phyloP scores from a whole-genome alignment of 495 filamentous ascomycete genomes.

The Talaromyces ruber region DNA sequence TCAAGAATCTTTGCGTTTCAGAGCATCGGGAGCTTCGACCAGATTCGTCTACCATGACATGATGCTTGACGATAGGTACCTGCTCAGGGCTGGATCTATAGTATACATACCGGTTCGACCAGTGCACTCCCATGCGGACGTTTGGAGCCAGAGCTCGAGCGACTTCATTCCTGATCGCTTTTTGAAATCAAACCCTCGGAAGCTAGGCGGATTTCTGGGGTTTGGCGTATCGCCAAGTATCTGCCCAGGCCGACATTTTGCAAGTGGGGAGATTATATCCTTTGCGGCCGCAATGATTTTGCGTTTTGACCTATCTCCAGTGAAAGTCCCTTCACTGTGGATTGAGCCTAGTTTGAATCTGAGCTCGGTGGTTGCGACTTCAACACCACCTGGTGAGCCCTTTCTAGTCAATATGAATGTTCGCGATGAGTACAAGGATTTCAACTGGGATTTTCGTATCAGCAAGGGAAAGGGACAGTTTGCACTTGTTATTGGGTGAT shows the following conservation, averaged over 20 bases:
- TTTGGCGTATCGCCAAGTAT: conserved; percentile 35
- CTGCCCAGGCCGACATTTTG: conserved; percentile 43
- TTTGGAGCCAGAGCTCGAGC: conserved; percentile 13
- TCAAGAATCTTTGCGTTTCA: conserved; percentile 28
- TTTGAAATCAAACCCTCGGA: conserved; percentile 10
- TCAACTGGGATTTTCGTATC: conserved; percentile 16
- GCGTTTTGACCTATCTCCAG: conserved; percentile 28
- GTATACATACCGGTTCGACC: conserved; percentile 16
- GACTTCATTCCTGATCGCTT: conserved; percentile 26
- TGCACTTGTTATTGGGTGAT: not conserved
- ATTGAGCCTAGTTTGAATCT: conserved; percentile 11
- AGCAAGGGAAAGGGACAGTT: conserved; percentile 12
- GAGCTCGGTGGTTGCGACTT: conserved; percentile 13
- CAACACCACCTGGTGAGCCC: conserved; percentile 9
- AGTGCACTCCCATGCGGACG: conserved; percentile 11
- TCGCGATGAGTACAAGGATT: conserved; percentile 15
- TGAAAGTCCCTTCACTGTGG: conserved; percentile 8
- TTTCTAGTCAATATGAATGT: conserved; percentile 11
- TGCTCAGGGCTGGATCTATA: conserved; percentile 19
- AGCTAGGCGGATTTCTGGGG: conserved; percentile 21
- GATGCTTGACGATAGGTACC: conserved; percentile 19
- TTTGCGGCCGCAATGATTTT: conserved; percentile 28
- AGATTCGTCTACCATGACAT: conserved; percentile 23
- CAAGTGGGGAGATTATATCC: conserved; percentile 29
- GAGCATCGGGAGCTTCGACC: conserved; percentile 12